These are phyloP conservation scores for Escallonia rubra DNA, from an alignment of 129 eudicot genomes.

Conservation along the genomic window DNA sequence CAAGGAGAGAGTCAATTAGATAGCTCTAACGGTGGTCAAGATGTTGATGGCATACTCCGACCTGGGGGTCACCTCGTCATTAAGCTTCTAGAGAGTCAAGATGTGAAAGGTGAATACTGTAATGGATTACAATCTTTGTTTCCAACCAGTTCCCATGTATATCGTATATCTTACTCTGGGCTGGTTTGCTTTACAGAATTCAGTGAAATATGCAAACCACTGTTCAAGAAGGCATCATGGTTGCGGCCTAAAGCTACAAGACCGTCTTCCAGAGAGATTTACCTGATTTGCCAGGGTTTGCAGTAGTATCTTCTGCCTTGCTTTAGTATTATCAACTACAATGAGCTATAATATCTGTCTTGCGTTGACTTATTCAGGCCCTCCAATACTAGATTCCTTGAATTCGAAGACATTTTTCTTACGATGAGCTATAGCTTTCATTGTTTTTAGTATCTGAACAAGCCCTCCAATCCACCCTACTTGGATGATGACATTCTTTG, in stretches of 20 bases:
- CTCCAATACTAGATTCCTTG: no score
- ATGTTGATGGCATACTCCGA: conserved; percentile 38
- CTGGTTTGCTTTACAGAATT: conserved; percentile 40
- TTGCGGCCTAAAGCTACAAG: conserved; percentile 93
- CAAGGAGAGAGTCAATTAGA: conserved; percentile 17
- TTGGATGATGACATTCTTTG: no score
- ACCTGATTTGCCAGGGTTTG: conserved; percentile 80
- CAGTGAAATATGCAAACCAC: conserved; percentile 71
- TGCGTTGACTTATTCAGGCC: no score
- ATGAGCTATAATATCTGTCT: no score
- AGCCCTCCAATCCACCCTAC: no score
- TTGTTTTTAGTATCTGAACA: no score
- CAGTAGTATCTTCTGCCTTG: conserved; percentile 12
- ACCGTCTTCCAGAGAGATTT: conserved; percentile 80
- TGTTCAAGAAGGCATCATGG: conserved; percentile 78
- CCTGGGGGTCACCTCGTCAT: conserved; percentile 79
- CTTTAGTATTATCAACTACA: no score
- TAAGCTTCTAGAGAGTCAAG: conserved; percentile 90
- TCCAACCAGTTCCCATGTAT: no score
- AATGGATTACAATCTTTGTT: neutral
- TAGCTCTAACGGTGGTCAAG: conserved; percentile 1
- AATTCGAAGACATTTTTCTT: no score
- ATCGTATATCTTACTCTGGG: neutral
- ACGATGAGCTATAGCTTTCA: no score
- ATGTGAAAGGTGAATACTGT: conserved; percentile 56